Base-by-base conservation (phyloP, 345 rosid genomes). In the Euphorbia pulcherrima region DNA sequence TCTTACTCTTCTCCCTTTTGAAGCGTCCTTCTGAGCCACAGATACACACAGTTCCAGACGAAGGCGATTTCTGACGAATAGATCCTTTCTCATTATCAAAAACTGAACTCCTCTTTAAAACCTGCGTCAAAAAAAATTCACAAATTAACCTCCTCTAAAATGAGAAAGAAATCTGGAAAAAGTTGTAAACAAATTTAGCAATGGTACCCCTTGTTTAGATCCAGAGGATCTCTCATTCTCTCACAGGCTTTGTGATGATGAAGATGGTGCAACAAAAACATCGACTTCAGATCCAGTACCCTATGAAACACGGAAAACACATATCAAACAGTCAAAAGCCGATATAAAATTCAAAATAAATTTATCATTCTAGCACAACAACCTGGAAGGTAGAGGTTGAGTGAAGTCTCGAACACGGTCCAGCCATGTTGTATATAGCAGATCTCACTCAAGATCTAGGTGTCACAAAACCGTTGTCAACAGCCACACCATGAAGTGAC, bases 381-480 rank as follows among this genome's bases (percentile, higher is more conserved):
- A 94, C 99, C 97, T 90, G 89, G 65, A 63, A 30, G 41, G 71
- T 60, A 64, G 69, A 69, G 23, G 83, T 60, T 61, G 81, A 77
- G 55, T 79, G 88, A 68, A 79, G 84, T 79, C 92, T 85, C 65
- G 97, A 83, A 79, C 92, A 86, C 46, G 98, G 97, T 66, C 92
- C 80, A 37, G 98, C 92, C 98, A 95, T 90, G 80, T 78, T 88
- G 76, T 95, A 90, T 61, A 95, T 74, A 60, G 97, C 97, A 79
- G 97, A 84, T 78, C 93, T 83, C 72, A 97, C 97, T 44, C 84
- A 78, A 24, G 86, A 80, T 72, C 93, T 89, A 74, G 97, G 96
- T 53, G 96, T 84, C 58, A 74, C 65, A 84, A 81, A 88, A 70
- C 90, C 85, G 82, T 91, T 91, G 68, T 79, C 88, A 75, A 77